Evolutionary conservation across 768 basidiomycete species (phyloP).

Genomic region (Termitomyces sp.): DNA sequence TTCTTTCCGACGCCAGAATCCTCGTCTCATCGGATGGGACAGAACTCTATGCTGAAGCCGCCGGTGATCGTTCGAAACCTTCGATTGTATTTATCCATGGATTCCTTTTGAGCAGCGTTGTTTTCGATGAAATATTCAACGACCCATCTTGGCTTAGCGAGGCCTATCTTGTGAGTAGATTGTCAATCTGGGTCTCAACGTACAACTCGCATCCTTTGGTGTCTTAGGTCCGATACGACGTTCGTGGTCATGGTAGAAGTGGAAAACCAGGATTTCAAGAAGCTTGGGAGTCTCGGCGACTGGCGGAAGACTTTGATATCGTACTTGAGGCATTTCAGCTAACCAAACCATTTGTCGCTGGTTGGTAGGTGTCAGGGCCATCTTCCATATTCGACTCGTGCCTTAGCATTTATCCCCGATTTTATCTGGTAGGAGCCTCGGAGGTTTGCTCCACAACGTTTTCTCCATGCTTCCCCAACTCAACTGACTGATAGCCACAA

Average conservation of each 20-base stretch:
- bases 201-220: not conserved
- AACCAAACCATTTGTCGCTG: slow-evolving; percentile 24
- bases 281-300: slow-evolving; percentile 21
- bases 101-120: slow-evolving; percentile 24
- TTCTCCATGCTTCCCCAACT: not conserved
- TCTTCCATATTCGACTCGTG: not conserved
- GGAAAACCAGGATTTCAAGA: slow-evolving; percentile 21
- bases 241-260: slow-evolving; percentile 28
- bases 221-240: slow-evolving; percentile 27
- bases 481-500: slow-evolving; percentile 13
- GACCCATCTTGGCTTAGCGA: slow-evolving; percentile 22
- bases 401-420: not conserved
- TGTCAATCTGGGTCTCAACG: not conserved
- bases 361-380: slow-evolving; percentile 18
- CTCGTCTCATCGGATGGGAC: slow-evolving; percentile 34
- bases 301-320: slow-evolving; percentile 27
- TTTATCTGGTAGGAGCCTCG: slow-evolving; percentile 16
- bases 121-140: slow-evolving; percentile 31
- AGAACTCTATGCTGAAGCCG: slow-evolving; percentile 31
- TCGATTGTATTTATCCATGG: slow-evolving; percentile 35
- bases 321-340: slow-evolving; percentile 25
- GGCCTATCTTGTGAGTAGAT: slow-evolving; percentile 22
- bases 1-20: slow-evolving; percentile 8
- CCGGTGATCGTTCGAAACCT: slow-evolving; percentile 30
- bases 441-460: slow-evolving; percentile 15